Conservation (phyloP, 306 rosid genomes). For the Albizia julibrissin region DNA sequence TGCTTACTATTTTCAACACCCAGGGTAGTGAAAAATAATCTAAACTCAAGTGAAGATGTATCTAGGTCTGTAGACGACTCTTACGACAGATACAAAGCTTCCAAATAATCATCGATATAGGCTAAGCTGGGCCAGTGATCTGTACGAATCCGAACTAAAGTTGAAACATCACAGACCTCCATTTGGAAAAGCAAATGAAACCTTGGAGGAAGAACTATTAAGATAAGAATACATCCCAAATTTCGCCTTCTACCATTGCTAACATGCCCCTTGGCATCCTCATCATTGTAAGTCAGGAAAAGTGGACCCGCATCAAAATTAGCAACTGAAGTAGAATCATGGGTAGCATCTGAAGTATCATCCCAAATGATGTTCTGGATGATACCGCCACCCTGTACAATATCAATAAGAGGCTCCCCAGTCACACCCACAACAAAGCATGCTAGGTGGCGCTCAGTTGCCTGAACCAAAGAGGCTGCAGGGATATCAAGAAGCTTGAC, state of each 20-base stretch:
- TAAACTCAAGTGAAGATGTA: background rate
- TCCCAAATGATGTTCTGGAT: constrained; percentile 75
- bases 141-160: constrained; percentile 86
- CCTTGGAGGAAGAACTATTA: constrained; percentile 94
- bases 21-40: background rate
- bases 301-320: constrained; percentile 61
- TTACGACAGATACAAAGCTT: constrained; percentile 76
- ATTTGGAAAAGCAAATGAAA: constrained; percentile 94
- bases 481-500: constrained; percentile 87
- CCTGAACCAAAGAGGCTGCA: constrained; percentile 65
- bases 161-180: constrained; percentile 88
- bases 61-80: background rate
- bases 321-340: constrained; percentile 36
- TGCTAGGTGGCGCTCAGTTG: constrained; percentile 73
- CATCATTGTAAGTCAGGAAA: constrained; percentile 69
- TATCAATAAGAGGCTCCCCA: constrained; percentile 73
- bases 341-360: constrained; percentile 44
- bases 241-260: constrained; percentile 52
- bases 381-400: constrained; percentile 66
- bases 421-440: constrained; percentile 74
- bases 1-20: background rate
- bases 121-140: constrained; percentile 99
- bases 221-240: constrained; percentile 68
- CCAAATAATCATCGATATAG: constrained; percentile 93
- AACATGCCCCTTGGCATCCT: constrained; percentile 44